Evolutionary conservation across 768 basidiomycete genomes (phyloP), one percentile per base, ranked within the genome.

Genomic region (Paxillus ammoniavirescens): DNA sequence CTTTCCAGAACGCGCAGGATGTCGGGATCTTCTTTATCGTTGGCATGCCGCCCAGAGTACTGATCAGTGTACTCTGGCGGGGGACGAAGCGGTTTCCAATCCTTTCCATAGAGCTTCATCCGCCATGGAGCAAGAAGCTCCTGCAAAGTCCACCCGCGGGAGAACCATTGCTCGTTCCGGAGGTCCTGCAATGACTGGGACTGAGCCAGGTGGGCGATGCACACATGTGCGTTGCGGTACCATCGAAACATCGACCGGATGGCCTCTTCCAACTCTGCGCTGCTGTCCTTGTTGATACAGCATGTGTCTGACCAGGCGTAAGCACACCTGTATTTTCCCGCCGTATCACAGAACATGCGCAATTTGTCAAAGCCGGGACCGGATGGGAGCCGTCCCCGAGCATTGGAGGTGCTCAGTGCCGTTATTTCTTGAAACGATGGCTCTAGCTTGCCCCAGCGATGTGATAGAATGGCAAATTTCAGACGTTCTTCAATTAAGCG

Each of bases 251-350:
- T 62, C 12, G 65, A 68, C 18, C 64, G 38, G 55, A 64, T 60
- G 42, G 62, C 64, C 17, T 67, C 64, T 42, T 68, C 66, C 30
- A 71, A 50, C 10, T 70, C 70, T 1, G 65, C 17, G 38, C 59
- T 54, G 13, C 41, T 64, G 43, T 64, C 65, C 53, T 58, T 65
- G 52, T 66, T 64, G 44, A 66, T 65, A 49, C 65, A 65, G 45
- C 64, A 65, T 6, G 57, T 65, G 40, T 65, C 64, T 47, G 64
- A 37, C 65, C 64, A 71, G 47, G 56, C 68, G 35, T 64, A 60
- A 50, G 65, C 54, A 42, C 64, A 59, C 13, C 60, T 57, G 8
- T 63, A 67, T 28, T 65, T 61, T 18, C 57, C 17, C n/a, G 66
- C 66, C 33, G 61, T 66, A 9, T 68, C 64, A 17, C 65, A 66